Conservation (phyloP, 805 yeast species). For the Nakazawaea sp. region DNA sequence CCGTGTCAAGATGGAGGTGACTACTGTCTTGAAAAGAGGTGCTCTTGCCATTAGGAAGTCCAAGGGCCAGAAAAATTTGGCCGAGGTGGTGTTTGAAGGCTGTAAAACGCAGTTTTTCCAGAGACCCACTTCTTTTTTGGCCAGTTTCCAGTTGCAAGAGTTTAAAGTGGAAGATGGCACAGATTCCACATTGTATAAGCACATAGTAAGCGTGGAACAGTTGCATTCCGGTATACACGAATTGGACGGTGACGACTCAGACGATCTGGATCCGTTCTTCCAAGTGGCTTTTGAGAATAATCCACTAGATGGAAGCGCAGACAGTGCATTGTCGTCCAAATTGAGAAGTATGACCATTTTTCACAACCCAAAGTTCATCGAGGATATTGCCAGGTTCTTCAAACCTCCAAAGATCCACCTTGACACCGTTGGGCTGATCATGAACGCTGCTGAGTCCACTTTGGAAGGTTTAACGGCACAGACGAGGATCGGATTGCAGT, state of each 20-base stretch:
- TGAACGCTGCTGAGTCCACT: constrained; percentile 93
- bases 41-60: constrained; percentile 54
- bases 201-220: constrained; percentile 79
- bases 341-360: constrained; percentile 83
- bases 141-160: constrained; percentile 71
- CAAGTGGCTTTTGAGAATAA: constrained; percentile 76
- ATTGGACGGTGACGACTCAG: constrained; percentile 11
- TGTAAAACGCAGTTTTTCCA: constrained; percentile 68
- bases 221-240: constrained; percentile 33
- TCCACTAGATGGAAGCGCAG: constrained; percentile 81
- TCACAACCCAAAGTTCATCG: constrained; percentile 80
- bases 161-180: constrained; percentile 87
- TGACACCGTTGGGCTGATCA: constrained; percentile 83
- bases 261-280: constrained; percentile 59
- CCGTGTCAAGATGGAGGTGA: constrained; percentile 57
- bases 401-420: constrained; percentile 79
- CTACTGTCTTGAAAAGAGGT: constrained; percentile 68
- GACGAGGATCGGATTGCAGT: constrained; percentile 87
- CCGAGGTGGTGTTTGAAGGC: constrained; percentile 78
- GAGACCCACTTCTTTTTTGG: constrained; percentile 69
- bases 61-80: constrained; percentile 43
- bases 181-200: constrained; percentile 70
- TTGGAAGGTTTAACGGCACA: constrained; percentile 86
- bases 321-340: constrained; percentile 66
- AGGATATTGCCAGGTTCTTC: constrained; percentile 69